Conservation (phyloP, 768 basidiomycete species). For the Pisolithus microcarpus region DNA sequence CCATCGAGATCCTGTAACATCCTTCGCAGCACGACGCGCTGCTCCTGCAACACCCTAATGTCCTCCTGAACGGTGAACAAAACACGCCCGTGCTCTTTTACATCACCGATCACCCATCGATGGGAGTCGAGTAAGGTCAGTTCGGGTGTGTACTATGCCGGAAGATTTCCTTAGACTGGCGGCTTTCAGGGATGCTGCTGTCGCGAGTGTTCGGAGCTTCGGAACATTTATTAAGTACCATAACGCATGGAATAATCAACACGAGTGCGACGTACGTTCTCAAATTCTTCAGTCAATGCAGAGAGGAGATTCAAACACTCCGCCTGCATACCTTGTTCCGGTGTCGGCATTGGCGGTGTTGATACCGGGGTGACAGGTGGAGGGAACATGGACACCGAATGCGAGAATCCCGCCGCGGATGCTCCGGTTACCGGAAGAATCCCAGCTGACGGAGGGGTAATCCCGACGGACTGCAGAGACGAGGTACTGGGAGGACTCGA, state of each 20-base stretch:
- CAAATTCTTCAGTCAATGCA: slow-evolving; percentile 45
- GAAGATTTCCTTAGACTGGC: slow-evolving; percentile 30
- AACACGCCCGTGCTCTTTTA: slow-evolving; percentile 40
- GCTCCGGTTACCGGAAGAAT: neutral
- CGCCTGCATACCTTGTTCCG: slow-evolving; percentile 59
- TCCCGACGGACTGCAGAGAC: neutral
- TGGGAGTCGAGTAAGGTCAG: slow-evolving; percentile 39
- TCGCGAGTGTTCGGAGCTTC: slow-evolving; percentile 42
- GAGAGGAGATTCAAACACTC: slow-evolving; percentile 49
- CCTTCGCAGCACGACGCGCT: slow-evolving; percentile 35
- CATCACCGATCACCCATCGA: slow-evolving; percentile 52
- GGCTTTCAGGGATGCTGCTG: slow-evolving; percentile 30
- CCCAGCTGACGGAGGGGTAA: neutral
- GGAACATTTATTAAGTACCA: neutral
- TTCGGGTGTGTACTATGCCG: slow-evolving; percentile 32
- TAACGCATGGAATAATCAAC: neutral
- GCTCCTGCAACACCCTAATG: slow-evolving; percentile 40
- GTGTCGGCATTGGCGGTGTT: slow-evolving; percentile 15
- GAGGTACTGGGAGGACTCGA: slow-evolving; percentile 5
- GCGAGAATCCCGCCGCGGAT: neutral
- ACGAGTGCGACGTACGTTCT: slow-evolving; percentile 40
- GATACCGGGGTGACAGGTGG: slow-evolving; percentile 6
- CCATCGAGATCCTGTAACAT: slow-evolving; percentile 52
- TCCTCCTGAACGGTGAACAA: slow-evolving; percentile 39
- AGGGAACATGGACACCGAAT: neutral